Evolutionary conservation across 306 rosid genomes (phyloP).

Genomic region (Geum urbanum): DNA sequence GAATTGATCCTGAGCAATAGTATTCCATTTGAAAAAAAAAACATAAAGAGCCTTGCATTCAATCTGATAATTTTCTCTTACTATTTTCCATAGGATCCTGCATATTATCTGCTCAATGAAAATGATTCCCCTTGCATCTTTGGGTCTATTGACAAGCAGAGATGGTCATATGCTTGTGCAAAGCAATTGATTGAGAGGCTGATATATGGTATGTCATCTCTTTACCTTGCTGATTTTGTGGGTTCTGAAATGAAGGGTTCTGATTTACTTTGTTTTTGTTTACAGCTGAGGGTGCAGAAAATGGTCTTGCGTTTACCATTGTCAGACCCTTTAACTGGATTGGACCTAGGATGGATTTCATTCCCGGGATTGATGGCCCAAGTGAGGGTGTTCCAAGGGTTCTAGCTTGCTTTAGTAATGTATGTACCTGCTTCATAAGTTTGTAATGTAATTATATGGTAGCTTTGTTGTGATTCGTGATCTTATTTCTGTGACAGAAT

Average conservation of each 20-base stretch:
- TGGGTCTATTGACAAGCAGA: conserved; percentile 88
- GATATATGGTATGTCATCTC: conserved; percentile 54
- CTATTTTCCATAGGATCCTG: conserved; percentile 58
- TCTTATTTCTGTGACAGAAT: conserved; percentile 46
- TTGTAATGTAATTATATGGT: conserved; percentile 5
- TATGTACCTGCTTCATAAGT: conserved; percentile 24
- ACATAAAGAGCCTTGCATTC: too few species aligned
- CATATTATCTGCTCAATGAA: conserved; percentile 73
- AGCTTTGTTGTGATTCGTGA: conserved; percentile 18
- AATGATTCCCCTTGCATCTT: conserved; percentile 85
- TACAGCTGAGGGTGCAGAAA: conserved; percentile 93
- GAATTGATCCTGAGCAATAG: neutral
- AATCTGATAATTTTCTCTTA: conserved; percentile 4
- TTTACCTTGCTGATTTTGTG: conserved; percentile 1
- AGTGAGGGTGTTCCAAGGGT: conserved; percentile 97
- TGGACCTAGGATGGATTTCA: conserved; percentile 95
- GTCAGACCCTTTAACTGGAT: conserved; percentile 96
- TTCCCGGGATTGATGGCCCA: conserved; percentile 95
- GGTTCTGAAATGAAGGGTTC: conserved; percentile 7
- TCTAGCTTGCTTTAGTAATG: conserved; percentile 93
- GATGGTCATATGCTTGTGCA: conserved; percentile 97
- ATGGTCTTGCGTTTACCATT: conserved; percentile 80
- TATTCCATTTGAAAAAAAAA: neutral
- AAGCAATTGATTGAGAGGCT: conserved; percentile 95
- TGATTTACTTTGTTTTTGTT: conserved; percentile 11